Conservation (phyloP, 257 asterid species). For the Catharanthus roseus region DNA sequence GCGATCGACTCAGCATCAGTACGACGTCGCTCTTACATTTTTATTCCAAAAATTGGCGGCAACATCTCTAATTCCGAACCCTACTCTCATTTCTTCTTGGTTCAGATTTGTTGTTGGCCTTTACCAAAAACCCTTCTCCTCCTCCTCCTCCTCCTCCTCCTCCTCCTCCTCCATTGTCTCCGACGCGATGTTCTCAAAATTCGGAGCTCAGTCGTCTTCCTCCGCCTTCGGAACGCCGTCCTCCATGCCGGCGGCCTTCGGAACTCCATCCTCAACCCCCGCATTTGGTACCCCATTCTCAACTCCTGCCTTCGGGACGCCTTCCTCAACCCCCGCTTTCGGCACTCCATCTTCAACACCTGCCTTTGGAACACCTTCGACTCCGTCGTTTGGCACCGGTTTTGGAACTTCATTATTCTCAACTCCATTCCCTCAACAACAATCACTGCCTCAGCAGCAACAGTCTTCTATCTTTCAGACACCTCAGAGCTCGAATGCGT, state of each 20-base stretch:
- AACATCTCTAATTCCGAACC: too few relatives aligned
- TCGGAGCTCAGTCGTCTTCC: slow-evolving; percentile 29
- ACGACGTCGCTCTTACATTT: too few relatives aligned
- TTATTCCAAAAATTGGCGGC: too few relatives aligned
- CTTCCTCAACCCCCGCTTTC: slow-evolving; percentile 18
- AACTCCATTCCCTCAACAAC: slow-evolving; percentile 67
- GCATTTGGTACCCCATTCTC: too few relatives aligned
- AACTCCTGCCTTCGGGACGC: slow-evolving; percentile 56
- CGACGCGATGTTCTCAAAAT: slow-evolving; percentile 16
- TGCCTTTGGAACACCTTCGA: slow-evolving; percentile 51
- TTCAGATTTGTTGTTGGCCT: slow-evolving; percentile 3
- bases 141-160: neutral
- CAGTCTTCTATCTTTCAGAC: slow-evolving; percentile 55
- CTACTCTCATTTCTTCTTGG: neutral
- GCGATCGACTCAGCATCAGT: too few relatives aligned
- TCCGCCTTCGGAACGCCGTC: slow-evolving; percentile 30
- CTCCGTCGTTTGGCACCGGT: slow-evolving; percentile 60
- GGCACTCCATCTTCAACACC: slow-evolving; percentile 34
- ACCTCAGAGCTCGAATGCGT: slow-evolving; percentile 46
- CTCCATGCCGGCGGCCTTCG: slow-evolving; percentile 36
- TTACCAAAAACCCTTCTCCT: neutral
- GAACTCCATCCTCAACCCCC: slow-evolving; percentile 46
- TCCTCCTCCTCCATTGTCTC: neutral
- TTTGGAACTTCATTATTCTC: slow-evolving; percentile 69
- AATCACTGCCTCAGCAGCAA: slow-evolving; percentile 30